Evolutionary conservation across 2,329 filamentous ascomycete genomes (phyloP), one percentile per base, ranked within the genome.

Genomic region (Stagonosporopsis rhizophila): DNA sequence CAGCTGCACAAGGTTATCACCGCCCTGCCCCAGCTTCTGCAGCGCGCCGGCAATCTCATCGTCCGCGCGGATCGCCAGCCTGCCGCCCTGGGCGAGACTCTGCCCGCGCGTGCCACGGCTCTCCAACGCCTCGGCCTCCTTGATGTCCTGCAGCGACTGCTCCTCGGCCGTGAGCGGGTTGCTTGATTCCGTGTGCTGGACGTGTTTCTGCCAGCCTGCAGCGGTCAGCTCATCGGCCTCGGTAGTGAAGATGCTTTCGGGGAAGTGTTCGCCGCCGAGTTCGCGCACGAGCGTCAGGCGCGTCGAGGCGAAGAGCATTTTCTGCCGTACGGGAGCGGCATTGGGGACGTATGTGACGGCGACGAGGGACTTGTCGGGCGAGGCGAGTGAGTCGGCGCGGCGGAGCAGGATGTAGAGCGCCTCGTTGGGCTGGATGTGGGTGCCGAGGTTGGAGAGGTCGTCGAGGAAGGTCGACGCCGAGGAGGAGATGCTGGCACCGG

Each of bases 281-380:
- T 94, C 90, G 38, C 90, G 85, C 45, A 89, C 84, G 1, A 95
- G 82, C 0, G 90, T 90, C 66, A 93, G 80, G 9, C 90, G 85
- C 25, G 91, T 93, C 22, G 87, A 85, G 6, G 91, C 90, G 74
- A 94, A 93, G 20, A 95, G 84, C 88, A 91, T 95, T 82, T 95
- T 95, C 74, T 92, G 89, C 35, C 91, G 87, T 53, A 95, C 90
- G 25, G 88, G 89, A 35, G 91, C 91, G 1, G 85, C 73, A 75
- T 94, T 89, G 23, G 91, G 91, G 6, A 95, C 87, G 74, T 92
- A 95, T 32, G 90, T 92, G 32, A 93, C 80, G 41, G 88, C 89
- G 23, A 89, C 78, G 61, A 92, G 70, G 14, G 68, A 68, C 35
- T 72, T 71, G 50, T 73, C 65, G 12, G 67, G 34, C 1, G 70